These are phyloP conservation scores for Boletus tylopilopsis DNA, from an alignment of 768 basidiomycete species.

Conservation along the genomic window DNA sequence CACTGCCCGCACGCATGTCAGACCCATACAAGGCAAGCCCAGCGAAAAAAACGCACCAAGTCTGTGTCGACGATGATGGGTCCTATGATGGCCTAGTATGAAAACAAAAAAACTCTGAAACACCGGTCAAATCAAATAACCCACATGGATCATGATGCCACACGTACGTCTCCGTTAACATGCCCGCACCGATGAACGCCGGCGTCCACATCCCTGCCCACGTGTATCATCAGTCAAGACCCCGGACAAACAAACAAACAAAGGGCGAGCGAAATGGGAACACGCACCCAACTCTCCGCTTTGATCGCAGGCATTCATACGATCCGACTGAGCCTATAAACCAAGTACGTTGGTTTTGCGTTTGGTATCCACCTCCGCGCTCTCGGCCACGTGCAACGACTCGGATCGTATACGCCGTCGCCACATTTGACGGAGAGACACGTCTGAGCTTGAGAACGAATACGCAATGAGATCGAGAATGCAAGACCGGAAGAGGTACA, in stretches of 20 bases:
- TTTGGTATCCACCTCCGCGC: slow-evolving; percentile 47
- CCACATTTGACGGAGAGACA: slow-evolving; percentile 62
- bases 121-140: neutral
- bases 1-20: slow-evolving; percentile 11
- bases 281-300: slow-evolving; percentile 52
- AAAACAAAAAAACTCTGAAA: slow-evolving; percentile 51
- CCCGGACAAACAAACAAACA: slow-evolving; percentile 1
- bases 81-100: slow-evolving; percentile 61
- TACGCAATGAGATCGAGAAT: slow-evolving; percentile 61
- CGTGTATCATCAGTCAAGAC: neutral
- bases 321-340: slow-evolving; percentile 54
- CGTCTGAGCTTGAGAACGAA: slow-evolving; percentile 62
- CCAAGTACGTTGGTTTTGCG: slow-evolving; percentile 60
- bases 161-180: slow-evolving; percentile 51
- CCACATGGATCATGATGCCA: neutral
- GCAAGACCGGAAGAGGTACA: slow-evolving; percentile 61
- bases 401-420: slow-evolving; percentile 62
- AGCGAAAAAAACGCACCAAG: slow-evolving; percentile 1
- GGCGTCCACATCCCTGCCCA: slow-evolving; percentile 38
- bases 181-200: slow-evolving; percentile 58
- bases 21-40: neutral
- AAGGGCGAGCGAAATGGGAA: neutral
- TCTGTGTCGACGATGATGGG: slow-evolving; percentile 53
- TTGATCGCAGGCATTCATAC: slow-evolving; percentile 59
- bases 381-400: slow-evolving; percentile 51